Evolutionary conservation across 1,284 basidiomycete species (phyloP).

Genomic region (Cutaneotrichosporon cutaneum): DNA sequence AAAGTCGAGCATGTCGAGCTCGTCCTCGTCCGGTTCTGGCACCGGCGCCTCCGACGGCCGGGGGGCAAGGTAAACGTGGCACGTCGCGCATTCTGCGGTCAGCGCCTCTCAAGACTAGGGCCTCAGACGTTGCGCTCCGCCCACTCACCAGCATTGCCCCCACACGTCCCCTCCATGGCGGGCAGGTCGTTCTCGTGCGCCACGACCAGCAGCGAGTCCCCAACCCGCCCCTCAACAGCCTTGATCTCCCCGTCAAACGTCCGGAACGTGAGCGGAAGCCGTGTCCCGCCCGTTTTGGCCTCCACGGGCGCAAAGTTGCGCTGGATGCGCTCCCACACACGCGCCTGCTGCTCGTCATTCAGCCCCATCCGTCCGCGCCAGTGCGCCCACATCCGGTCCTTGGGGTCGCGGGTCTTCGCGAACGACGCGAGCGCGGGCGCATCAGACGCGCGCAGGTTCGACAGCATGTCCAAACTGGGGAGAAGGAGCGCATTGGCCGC

Average conservation of each 20-base stretch:
- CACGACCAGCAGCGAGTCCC: conserved; percentile 46
- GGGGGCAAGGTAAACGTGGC: conserved; percentile 47
- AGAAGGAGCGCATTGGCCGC: conserved; percentile 75
- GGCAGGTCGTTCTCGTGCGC: conserved; percentile 46
- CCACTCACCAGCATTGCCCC: conserved; percentile 50
- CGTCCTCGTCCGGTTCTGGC: conserved; percentile 42
- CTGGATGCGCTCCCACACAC: conserved; percentile 12
- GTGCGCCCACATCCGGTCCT: conserved; percentile 35
- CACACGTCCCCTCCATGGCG: conserved; percentile 52
- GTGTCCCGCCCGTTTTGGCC: not conserved
- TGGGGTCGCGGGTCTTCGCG: conserved; percentile 29
- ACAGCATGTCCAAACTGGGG: conserved; percentile 75
- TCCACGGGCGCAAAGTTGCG: conserved; percentile 1
- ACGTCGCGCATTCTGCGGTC: conserved; percentile 51
- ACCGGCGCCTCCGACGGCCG: conserved; percentile 31
- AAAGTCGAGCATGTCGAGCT: conserved; percentile 53
- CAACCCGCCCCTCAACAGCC: conserved; percentile 34
- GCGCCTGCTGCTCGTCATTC: conserved; percentile 62
- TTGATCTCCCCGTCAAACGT: conserved; percentile 38
- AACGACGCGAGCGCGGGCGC: conserved; percentile 60
- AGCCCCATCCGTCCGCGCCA: conserved; percentile 78
- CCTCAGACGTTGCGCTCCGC: no score
- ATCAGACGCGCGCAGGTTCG: conserved; percentile 60
- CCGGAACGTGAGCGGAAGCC: conserved; percentile 36
- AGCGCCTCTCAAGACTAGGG: not conserved